phyloP scores from a whole-genome alignment of 192 early-diverging fungal species.

The Nowakowskiella sp. region DNA sequence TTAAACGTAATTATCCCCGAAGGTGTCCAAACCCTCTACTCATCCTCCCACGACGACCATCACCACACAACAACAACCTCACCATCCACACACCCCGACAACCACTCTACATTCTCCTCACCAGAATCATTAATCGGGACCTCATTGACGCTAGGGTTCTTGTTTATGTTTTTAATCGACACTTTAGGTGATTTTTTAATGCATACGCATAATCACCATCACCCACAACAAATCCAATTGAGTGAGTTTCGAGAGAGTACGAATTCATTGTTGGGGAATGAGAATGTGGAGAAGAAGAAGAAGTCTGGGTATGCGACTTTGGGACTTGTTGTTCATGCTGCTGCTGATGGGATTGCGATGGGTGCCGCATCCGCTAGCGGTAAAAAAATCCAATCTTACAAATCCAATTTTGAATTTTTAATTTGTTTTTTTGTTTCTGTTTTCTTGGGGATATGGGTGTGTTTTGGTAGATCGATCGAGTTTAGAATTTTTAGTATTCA shows the following conservation, averaged over 20 bases:
- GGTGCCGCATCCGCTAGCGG: slow-evolving; percentile 72
- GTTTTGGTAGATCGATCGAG: slow-evolving; percentile 32
- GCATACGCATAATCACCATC: slow-evolving; percentile 5
- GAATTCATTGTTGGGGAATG: background rate
- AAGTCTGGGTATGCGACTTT: slow-evolving; percentile 52
- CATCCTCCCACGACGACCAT: background rate
- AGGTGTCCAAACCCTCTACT: slow-evolving; percentile 83
- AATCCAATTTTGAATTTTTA: background rate
- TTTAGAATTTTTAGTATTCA: slow-evolving; percentile 67
- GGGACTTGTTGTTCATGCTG: slow-evolving; percentile 93
- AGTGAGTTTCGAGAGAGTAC: background rate
- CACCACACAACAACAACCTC: background rate
- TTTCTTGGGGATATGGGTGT: too few species aligned
- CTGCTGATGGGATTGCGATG: slow-evolving; percentile 89
- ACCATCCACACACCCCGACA: slow-evolving; percentile 9
- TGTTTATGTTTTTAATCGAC: slow-evolving; percentile 86
- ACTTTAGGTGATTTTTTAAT: slow-evolving; percentile 42
- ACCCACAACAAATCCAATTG: background rate
- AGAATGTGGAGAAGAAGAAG: slow-evolving; percentile 13
- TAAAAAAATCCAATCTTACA: slow-evolving; percentile 9
- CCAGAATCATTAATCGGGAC: slow-evolving; percentile 71
- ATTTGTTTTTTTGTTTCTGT: slow-evolving; percentile 4
- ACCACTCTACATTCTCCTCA: slow-evolving; percentile 15
- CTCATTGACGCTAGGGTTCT: slow-evolving; percentile 72
- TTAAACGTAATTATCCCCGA: slow-evolving; percentile 93